Base-by-base conservation (phyloP, 305 asterid genomes). In the Fraxinus albicans region DNA sequence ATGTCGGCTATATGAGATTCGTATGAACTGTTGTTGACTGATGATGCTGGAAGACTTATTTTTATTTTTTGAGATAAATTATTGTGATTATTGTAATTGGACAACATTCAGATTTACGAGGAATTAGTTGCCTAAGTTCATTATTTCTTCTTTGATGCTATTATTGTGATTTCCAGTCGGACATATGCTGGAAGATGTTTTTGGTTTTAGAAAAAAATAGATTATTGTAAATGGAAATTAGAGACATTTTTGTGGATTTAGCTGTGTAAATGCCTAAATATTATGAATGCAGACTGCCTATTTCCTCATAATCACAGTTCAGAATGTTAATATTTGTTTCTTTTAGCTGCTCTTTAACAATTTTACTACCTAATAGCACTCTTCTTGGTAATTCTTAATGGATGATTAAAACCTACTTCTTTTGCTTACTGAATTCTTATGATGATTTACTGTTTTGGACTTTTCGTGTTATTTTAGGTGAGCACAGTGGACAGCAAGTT, bases 381-480 rank as follows among this genome's bases (percentile, higher is more conserved):
- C 50, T 70, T 29, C 40, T 73, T 35, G 40, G 77, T 73, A 17
- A 33, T 35, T 73, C 77, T 33, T n/a, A 1, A 73, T 17, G 25
- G 77, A 73, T 34, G 29, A 73, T 35, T 29, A 33, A 12, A 33
- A 70, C 76, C 8, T 70, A 70, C 42, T 19, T 75, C 17, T 75
- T 80, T 67, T 77, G 79, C 73, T 73, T 79, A 77, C 74, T 82
- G n/a, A 1, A 8, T 67, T 36, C n/a, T 27, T 17, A 36, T 2
- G 23, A 35, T 7, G 15, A 73, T 27, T 29, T 75, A 34, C 44
- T 10, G 12, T 58, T 19, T 29, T 19, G 8, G 40, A 25, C 0
- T 2, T 34, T 78, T 13, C 31, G 53, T 82, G 79, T 76, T 72
- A 50, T 50, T 88, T 29, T 83, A 85, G 87, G 87, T 77, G 75